Evolutionary conservation across 2,329 filamentous ascomycete genomes (phyloP), one percentile per base, ranked within the genome.

Genomic region (Neonectria ditissima): DNA sequence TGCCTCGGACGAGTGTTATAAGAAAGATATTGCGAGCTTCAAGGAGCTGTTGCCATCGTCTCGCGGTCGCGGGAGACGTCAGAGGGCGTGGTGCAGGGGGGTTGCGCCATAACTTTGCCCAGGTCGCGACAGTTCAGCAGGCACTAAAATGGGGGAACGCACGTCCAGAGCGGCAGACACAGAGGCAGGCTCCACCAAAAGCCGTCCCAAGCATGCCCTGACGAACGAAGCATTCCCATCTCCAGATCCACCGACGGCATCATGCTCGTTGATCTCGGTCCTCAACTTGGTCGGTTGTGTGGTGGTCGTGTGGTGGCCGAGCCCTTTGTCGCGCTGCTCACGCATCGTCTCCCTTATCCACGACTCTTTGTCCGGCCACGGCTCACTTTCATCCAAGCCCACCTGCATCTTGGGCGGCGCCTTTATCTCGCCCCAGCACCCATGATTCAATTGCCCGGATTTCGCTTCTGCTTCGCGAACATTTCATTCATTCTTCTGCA

Each of bases 351-450:
- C 41, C 62, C 63, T 59, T 51, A 26, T 45, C 30, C 30, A 45
- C 61, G 50, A 66, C 59, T 62, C 71, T 69, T 70, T 73, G 71
- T 73, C 63, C 68, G 60, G 71, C 68, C 62, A 56, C 63, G 64
- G 65, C 44, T 56, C 32, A 45, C 52, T 22, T 43, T 53, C 55
- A 54, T 39, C 48, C 66, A 66, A 64, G 30, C 10, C 56, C 65
- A 53, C 53, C 48, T 56, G 37, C 39, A 53, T 50, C 48, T 43
- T 59, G 41, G 28, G 43, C 50, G 18, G 45, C 48, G 30, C 45
- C 65, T 62, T 64, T 59, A 55, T 59, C 61, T 63, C 45, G 16
- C 52, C 62, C 52, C 55, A 59, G 55, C 37, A 37, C 45, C 37
- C 39, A 47, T 55, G 45, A 55, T 30, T 55, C 48, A 59, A 59